A percentile compares a stretch with the other conserved stretches of the same genome.
Conservation (phyloP, 371 early-diverging fungal species). For the Mucor indicus region DNA sequence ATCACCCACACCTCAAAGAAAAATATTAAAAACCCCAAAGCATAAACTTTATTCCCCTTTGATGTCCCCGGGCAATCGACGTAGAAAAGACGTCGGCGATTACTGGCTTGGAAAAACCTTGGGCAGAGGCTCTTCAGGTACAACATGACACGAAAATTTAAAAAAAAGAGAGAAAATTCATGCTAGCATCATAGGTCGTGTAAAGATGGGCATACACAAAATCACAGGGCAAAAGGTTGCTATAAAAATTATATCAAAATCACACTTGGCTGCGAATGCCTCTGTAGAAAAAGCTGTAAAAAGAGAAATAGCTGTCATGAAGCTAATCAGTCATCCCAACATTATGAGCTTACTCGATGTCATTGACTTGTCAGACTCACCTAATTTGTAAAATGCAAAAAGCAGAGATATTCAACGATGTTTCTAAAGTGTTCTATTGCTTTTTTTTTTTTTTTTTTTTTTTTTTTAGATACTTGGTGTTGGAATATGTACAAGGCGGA, state of each 20-base stretch:
- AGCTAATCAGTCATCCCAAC: slow-evolving; percentile 88
- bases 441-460: background rate
- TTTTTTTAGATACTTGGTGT: slow-evolving; percentile 76
- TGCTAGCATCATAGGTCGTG: slow-evolving; percentile 54
- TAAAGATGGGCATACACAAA: slow-evolving; percentile 76
- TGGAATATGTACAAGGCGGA: slow-evolving; percentile 96
- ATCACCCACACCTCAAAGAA: slow-evolving; percentile 44
- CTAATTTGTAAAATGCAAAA: slow-evolving; percentile 63
- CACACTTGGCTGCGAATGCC: slow-evolving; percentile 53
- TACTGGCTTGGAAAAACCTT: slow-evolving; percentile 76
- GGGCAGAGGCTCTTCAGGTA: slow-evolving; percentile 84
- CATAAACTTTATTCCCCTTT: slow-evolving; percentile 17
- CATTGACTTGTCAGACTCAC: slow-evolving; percentile 62
- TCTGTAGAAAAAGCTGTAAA: slow-evolving; percentile 81
- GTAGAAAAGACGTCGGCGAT: slow-evolving; percentile 68
- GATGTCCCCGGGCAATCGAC: slow-evolving; percentile 40
- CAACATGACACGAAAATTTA: background rate
- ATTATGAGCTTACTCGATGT: slow-evolving; percentile 89
- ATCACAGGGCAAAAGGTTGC: slow-evolving; percentile 78
- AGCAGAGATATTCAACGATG: background rate
- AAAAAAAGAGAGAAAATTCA: background rate
- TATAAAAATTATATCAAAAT: slow-evolving; percentile 85
- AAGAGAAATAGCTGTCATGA: slow-evolving; percentile 93
- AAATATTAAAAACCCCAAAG: slow-evolving; percentile 20
- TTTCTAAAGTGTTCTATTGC: too few species aligned